phyloP scores from a whole-genome alignment of 2,329 filamentous ascomycete species.

The Colletotrichum chrysophilum region DNA sequence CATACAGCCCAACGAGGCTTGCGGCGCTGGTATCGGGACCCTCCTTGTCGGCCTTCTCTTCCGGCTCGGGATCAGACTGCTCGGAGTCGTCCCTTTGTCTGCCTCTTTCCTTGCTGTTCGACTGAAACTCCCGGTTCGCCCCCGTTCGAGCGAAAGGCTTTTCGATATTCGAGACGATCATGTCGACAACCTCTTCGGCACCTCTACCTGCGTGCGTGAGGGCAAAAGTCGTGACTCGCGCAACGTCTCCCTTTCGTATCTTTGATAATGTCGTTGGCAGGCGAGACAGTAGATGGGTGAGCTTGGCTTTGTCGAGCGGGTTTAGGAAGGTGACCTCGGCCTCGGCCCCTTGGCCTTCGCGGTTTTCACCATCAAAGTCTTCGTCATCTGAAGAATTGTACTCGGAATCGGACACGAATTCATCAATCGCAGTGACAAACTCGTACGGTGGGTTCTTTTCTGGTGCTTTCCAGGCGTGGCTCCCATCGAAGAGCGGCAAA shows the following conservation, averaged over 20 bases:
- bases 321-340: constrained; percentile 72
- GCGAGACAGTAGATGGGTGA: constrained; percentile 82
- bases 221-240: constrained; percentile 84
- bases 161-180: constrained; percentile 83
- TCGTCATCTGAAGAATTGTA: constrained; percentile 91
- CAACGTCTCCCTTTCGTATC: constrained; percentile 84
- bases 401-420: constrained; percentile 83
- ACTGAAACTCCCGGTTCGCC: constrained; percentile 56
- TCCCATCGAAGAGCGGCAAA: constrained; percentile 75
- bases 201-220: constrained; percentile 86
- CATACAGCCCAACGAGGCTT: constrained; percentile 81
- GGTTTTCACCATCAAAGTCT: constrained; percentile 66
- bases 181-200: constrained; percentile 88
- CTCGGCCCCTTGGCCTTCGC: constrained; percentile 50
- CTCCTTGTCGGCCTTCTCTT: constrained; percentile 48
- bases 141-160: constrained; percentile 76
- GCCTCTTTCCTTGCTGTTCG: constrained; percentile 23
- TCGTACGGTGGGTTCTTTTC: constrained; percentile 79
- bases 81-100: constrained; percentile 39
- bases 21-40: constrained; percentile 70
- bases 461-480: constrained; percentile 79
- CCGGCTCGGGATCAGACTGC: constrained; percentile 38
- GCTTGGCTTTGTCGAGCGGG: constrained; percentile 82
- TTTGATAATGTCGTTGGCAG: constrained; percentile 78
- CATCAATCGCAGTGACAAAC: constrained; percentile 76